Evolutionary conservation across 2,329 filamentous ascomycete species (phyloP), one percentile per base, ranked within the genome.

Genomic region (Aspergillus udagawae): DNA sequence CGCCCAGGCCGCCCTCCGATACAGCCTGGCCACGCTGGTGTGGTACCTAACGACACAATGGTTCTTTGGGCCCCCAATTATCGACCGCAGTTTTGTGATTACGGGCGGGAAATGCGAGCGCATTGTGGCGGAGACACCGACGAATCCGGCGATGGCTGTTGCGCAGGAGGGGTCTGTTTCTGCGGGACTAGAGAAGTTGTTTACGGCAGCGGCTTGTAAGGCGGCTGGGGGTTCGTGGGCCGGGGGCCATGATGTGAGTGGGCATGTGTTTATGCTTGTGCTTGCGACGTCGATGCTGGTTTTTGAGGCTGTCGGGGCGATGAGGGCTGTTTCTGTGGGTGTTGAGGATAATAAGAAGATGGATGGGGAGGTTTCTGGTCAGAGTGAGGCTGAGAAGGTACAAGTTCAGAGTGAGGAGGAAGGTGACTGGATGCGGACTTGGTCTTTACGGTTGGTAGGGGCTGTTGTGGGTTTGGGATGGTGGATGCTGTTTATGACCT

Each of bases 401-500:
- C 29, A 32, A 14, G 63, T 70, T 67, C 61, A 70, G 69, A 51
- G 49, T n/a, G 47, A 61, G 56, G 66, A 53, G 65, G 83, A 56
- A 77, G 80, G 3, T 63, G 82, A 52, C 76, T 81, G 8, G 76
- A 76, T 65, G 78, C 84, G 80, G 77, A 88, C 63, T 83, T 86
- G 61, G 75, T 77, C 67, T 64, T 77, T 65, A 60, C 83, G 71
- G 71, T 75, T 79, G 56, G 73, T 76, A 4, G 74, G 82, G 25
- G 81, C 70, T 0, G 85, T 97, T 27, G 82, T 89, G 20, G 86
- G 75, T 0, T 67, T 97, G 69, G 91, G 88, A 69, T 84, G 87
- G 79, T 97, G 94, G 91, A 99, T 99, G 94, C 75, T 99, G 71
- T 81, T 97, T 60, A 99, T 99, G 94, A 99, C 94, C 44, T 92